These are phyloP conservation scores for Ceratocystis colombiana DNA, from an alignment of 2,329 filamentous ascomycete species.

Conservation along the genomic window DNA sequence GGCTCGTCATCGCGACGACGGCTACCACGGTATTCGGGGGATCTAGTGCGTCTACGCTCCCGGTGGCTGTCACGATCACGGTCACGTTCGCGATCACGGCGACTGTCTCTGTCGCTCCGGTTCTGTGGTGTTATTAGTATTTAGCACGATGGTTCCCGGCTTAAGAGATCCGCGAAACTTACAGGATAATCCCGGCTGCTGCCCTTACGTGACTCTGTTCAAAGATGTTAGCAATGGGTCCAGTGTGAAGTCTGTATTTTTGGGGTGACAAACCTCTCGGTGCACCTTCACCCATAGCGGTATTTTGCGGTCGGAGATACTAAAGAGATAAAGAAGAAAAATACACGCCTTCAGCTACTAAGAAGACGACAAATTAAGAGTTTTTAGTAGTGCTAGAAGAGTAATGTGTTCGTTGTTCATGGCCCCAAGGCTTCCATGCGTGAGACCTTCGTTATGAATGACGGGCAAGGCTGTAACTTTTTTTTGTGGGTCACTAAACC, in stretches of 20 bases:
- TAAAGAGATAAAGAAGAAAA: background rate
- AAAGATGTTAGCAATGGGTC: slow-evolving; percentile 14
- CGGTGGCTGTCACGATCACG: slow-evolving; percentile 38
- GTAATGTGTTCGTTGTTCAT: background rate
- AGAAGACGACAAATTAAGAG: background rate
- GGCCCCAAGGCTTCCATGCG: background rate
- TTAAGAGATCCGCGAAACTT: slow-evolving; percentile 29
- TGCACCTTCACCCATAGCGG: slow-evolving; percentile 60
- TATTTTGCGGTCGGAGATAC: background rate
- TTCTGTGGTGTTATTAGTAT: slow-evolving; percentile 30
- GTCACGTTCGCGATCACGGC: slow-evolving; percentile 29
- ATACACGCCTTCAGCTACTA: background rate
- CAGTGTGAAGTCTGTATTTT: background rate
- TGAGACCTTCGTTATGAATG: slow-evolving; percentile 5
- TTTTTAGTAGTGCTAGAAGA: background rate
- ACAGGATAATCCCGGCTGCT: slow-evolving; percentile 44
- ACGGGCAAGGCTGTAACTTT: slow-evolving; percentile 25
- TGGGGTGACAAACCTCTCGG: slow-evolving; percentile 24
- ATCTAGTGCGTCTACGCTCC: slow-evolving; percentile 71
- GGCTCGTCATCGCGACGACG: slow-evolving; percentile 66
- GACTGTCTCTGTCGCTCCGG: slow-evolving; percentile 30
- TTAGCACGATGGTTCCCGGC: background rate
- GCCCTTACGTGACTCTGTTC: slow-evolving; percentile 43
- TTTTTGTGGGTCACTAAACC: slow-evolving; percentile 22
- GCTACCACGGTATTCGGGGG: slow-evolving; percentile 59